Evolutionary conservation across 768 basidiomycete species (phyloP).

Genomic region (Boletales sp.): DNA sequence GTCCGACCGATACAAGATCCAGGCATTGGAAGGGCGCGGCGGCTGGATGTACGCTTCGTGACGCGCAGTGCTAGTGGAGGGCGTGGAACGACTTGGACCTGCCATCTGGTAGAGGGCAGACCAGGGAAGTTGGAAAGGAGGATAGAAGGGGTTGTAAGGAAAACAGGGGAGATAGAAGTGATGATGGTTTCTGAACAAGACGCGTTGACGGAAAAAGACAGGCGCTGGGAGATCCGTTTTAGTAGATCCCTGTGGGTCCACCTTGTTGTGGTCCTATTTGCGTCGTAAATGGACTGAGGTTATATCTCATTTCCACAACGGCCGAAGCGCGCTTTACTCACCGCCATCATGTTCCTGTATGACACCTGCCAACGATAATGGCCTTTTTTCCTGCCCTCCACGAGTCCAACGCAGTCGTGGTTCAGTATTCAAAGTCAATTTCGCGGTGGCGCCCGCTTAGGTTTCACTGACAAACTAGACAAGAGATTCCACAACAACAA

Average conservation of each 20-base stretch:
- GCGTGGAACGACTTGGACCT: slow-evolving; percentile 14
- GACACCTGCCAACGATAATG: not conserved
- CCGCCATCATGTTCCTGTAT: not conserved
- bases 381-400: not conserved
- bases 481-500: too few species aligned
- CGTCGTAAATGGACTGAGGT: not conserved
- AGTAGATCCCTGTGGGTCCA: slow-evolving; percentile 36
- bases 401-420: not conserved
- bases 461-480: too few species aligned
- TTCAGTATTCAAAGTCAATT: not conserved
- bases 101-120: slow-evolving; percentile 18
- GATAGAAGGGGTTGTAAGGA: slow-evolving; percentile 2
- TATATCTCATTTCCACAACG: slow-evolving; percentile 13
- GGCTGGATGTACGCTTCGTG: slow-evolving; percentile 29
- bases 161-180: slow-evolving; percentile 11
- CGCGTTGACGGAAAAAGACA: slow-evolving; percentile 29
- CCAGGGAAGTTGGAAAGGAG: not conserved
- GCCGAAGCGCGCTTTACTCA: slow-evolving; percentile 7
- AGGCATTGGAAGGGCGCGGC: slow-evolving; percentile 76
- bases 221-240: slow-evolving; percentile 24
- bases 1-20: slow-evolving; percentile 76
- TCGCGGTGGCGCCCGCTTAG: not conserved
- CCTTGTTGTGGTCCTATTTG: slow-evolving; percentile 31
- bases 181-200: slow-evolving; percentile 15
- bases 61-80: not conserved